Conservation (phyloP, 257 asterid genomes). For the Ballota nigra region DNA sequence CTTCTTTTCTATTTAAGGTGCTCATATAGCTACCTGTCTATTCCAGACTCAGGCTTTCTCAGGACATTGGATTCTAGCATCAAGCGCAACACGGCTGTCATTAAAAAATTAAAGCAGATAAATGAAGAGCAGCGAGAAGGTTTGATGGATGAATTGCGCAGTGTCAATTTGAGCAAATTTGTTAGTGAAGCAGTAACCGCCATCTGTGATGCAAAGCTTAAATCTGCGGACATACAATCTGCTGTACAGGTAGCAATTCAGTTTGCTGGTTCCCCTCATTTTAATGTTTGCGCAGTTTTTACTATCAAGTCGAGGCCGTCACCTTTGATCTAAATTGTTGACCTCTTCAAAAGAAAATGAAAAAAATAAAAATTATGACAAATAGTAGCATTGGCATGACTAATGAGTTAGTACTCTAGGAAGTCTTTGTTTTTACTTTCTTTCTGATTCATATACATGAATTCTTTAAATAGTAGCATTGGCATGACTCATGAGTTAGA, state of each 20-base stretch:
- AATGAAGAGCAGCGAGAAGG: slow-evolving; percentile 95
- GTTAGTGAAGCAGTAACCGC: slow-evolving; percentile 98
- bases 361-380: not conserved
- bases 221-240: slow-evolving; percentile 85
- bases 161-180: slow-evolving; percentile 94
- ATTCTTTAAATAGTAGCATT: too few relatives aligned
- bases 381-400: not conserved
- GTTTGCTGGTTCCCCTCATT: slow-evolving; percentile 7
- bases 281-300: not conserved
- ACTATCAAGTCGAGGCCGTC: not conserved
- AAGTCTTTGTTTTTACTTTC: not conserved
- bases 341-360: not conserved
- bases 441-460: not conserved
- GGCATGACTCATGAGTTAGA: not conserved
- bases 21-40: slow-evolving; percentile 27
- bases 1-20: not conserved
- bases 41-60: slow-evolving; percentile 81
- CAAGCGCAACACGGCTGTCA: slow-evolving; percentile 95
- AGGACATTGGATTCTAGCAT: slow-evolving; percentile 98
- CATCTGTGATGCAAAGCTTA: slow-evolving; percentile 95
- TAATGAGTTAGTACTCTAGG: not conserved
- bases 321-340: not conserved
- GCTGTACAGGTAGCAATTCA: slow-evolving; percentile 80
- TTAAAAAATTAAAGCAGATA: slow-evolving; percentile 90
- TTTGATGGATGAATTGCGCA: slow-evolving; percentile 88